Base-by-base conservation (phyloP, 345 rosid species). In the Pistacia integerrima region DNA sequence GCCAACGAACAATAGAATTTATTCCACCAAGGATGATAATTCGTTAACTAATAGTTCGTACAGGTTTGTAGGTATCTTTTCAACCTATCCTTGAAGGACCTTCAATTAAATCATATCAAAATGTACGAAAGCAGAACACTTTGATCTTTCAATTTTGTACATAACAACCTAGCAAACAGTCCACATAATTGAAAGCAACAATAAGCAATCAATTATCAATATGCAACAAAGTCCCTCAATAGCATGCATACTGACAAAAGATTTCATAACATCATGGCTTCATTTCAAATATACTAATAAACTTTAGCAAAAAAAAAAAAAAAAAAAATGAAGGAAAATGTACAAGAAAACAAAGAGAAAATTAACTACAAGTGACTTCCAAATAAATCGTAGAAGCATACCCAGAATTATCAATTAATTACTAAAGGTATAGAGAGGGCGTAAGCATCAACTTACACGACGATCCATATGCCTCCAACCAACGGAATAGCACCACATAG, bases 381-480 rank as follows among this genome's bases (percentile, higher is more conserved):
- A 63, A 63, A 12, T 63, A 63, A 35, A 10, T 63, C 33, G 33
- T 11, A 17, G 46, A 5, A 20, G 17, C 1, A 41, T 65, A 12
- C 30, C 25, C 52, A 41, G 11, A 6, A 13, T 28, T 22, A 69
- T 13, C 8, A 51, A 13, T 13, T 22, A 52, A 65, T 41, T 17
- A 54, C 35, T 3, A 74, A 0, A 14, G 41, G 38, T 72, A 22
- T 68, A 55, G 55, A 17, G 63, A 17, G 64, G 18, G 9, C 12
- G 58, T 9, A 61, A 36, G 33, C 13, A 75, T 46, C 41, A 72
- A 85, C 98, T 93, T 85, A 96, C 99, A 90, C 10, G 74, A 81
- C 74, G 61, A 96, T 84, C 99, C 98, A 96, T 59, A 96, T 75
- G 78, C 97, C 98, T 41, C 99, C 99, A 71, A 89, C 93, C 59